phyloP scores from a whole-genome alignment of 495 filamentous ascomycete species.

The Paragyromitra xinjiangensis region DNA sequence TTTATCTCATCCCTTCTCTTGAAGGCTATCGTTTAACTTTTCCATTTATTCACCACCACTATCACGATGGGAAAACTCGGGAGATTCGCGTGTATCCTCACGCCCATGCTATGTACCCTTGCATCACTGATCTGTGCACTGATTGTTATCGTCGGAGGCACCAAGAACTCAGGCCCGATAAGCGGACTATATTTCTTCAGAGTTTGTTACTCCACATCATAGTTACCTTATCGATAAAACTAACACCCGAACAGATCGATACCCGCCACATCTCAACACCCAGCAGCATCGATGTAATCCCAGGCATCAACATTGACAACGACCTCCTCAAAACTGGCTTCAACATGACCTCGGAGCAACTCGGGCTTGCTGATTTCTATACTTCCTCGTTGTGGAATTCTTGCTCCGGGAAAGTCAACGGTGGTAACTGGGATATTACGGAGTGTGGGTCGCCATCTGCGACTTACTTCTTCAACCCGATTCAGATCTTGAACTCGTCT shows the following conservation, averaged over 20 bases:
- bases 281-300: constrained; percentile 28
- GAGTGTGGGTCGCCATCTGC: constrained; percentile 78
- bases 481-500: constrained; percentile 59
- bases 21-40: background rate
- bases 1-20: constrained; percentile 12
- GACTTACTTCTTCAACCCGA: constrained; percentile 65
- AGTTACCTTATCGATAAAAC: constrained; percentile 10
- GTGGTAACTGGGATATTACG: constrained; percentile 67
- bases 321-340: constrained; percentile 47
- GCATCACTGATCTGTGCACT: constrained; percentile 70
- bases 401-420: constrained; percentile 69
- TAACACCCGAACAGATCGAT: constrained; percentile 50
- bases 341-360: constrained; percentile 64
- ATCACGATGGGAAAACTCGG: constrained; percentile 72
- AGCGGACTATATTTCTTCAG: constrained; percentile 71
- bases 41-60: constrained; percentile 17
- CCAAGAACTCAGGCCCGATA: constrained; percentile 62
- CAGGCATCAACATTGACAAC: constrained; percentile 44
- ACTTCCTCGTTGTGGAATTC: constrained; percentile 85
- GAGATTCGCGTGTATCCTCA: constrained; percentile 74
- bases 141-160: constrained; percentile 70
- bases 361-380: constrained; percentile 79
- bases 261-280: constrained; percentile 47
- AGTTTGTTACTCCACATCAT: constrained; percentile 58
- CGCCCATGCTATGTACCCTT: constrained; percentile 71